Base-by-base conservation (phyloP, 306 rosid genomes). In the Myrica gale region DNA sequence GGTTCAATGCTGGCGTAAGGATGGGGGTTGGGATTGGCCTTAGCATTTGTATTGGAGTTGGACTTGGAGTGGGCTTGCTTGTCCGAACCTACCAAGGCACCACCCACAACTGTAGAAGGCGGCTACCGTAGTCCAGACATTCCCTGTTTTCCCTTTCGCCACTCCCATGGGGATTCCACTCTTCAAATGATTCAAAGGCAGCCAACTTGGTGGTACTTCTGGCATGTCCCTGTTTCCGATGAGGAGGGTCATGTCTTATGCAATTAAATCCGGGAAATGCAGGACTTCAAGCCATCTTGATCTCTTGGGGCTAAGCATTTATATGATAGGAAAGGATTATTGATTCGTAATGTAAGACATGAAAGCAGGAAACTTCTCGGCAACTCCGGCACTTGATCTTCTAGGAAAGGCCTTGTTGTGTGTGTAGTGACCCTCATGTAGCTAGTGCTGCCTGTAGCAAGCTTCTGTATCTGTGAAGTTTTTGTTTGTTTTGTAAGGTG, bases 31-130 rank as follows among this genome's bases (percentile, higher is more conserved):
- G 96, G 21, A 90, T 92, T 68, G 94, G 98, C 78, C 88, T 90
- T 37, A 87, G 98, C 79, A 78, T 92, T n/a, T 92, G 98, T 67
- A 84, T 92, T 39, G 96, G 96, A 72, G 54, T 92, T 43, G 96
- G 96, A 79, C 82, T 90, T 45, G 98, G 98, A 54, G 94, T 90
- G 9, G 94, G 96, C 48, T 65, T 92, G 78, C 81, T 92, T 0
- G 89, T 87, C 37, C 91, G 88, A 78, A 83, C 98, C 13, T 90
- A 92, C 85, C 94, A 92, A 85, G 97, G 92, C 81, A 89, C 92
- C 68, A 71, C 94, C 32, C 75, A 89, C 67, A 87, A 74, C 80
- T 83, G 87, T 17, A 83, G 92, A 85, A 81, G 94, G 78, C 84
- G 87, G 70, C 74, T 68, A 13, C 82, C 65, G 39, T 92, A 79